Evolutionary conservation across 345 rosid species (phyloP).

Genomic region (Citropsis articulata): DNA sequence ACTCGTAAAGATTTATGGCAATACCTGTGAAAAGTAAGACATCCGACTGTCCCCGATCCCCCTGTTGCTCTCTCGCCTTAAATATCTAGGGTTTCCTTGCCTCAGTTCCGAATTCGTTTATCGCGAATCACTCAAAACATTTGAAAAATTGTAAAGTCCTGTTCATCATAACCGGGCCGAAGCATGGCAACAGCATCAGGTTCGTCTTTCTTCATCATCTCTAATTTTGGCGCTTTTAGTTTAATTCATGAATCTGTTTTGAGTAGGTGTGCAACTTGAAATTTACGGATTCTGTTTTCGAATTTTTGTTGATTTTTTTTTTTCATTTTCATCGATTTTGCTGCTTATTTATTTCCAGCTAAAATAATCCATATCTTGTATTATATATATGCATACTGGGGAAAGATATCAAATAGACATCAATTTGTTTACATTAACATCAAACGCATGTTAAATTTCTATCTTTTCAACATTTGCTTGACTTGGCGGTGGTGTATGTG

Average conservation of each 20-base stretch:
- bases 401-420: no score
- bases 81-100: neutral
- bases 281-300: neutral
- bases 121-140: neutral
- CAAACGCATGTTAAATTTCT: neutral
- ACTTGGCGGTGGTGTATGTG: neutral
- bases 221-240: no score
- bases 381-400: no score
- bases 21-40: neutral
- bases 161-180: neutral
- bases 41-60: neutral
- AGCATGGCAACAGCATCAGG: constrained; percentile 45
- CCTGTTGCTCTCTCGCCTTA: neutral
- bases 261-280: neutral
- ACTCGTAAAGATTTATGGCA: neutral
- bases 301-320: neutral
- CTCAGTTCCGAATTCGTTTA: neutral
- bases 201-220: neutral
- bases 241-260: neutral
- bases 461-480: neutral
- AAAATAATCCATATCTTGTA: no score
- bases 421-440: no score
- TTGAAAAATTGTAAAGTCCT: neutral
- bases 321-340: neutral
- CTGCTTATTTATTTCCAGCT: neutral